phyloP scores from a whole-genome alignment of 73 alveolate species.

The Blepharisma japonicum region DNA sequence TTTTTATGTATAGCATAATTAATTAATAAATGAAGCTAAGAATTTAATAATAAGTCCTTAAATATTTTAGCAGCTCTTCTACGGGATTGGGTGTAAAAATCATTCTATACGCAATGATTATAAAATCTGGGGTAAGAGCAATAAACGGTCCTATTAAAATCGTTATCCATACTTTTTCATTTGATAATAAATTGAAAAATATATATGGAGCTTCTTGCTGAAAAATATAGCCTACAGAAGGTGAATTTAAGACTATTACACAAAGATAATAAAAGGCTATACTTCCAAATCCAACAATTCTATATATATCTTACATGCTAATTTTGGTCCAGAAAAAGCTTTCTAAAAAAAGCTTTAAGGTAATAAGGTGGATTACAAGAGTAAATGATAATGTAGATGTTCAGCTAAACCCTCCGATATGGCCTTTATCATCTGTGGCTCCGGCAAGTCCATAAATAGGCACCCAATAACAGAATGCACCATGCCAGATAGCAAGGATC shows the following conservation, averaged over 20 bases:
- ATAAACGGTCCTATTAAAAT: constrained; percentile 37
- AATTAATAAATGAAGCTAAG: too few species aligned
- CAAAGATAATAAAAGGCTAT: constrained; percentile 71
- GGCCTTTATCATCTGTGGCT: constrained; percentile 55
- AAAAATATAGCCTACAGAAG: constrained; percentile 37
- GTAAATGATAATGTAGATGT: constrained; percentile 72
- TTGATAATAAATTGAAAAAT: constrained; percentile 4
- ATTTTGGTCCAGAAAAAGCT: constrained; percentile 67
- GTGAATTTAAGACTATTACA: constrained; percentile 53
- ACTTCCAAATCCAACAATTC: constrained; percentile 58
- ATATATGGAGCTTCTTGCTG: constrained; percentile 37
- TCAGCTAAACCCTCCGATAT: constrained; percentile 60
- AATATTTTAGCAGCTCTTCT: neutral
- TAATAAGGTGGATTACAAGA: constrained; percentile 70
- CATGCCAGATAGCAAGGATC: constrained; percentile 66
- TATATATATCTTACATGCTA: constrained; percentile 48
- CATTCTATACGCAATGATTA: neutral
- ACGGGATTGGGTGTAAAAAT: neutral
- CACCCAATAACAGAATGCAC: constrained; percentile 55
- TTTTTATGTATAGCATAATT: too few species aligned
- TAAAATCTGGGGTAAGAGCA: constrained; percentile 52
- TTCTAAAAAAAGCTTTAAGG: constrained; percentile 68
- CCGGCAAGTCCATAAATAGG: constrained; percentile 57
- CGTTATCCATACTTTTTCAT: constrained; percentile 25
- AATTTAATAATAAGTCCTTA: too few species aligned